Evolutionary conservation across 1,284 basidiomycete species (phyloP).

Genomic region (Gymnopus androsaceus): DNA sequence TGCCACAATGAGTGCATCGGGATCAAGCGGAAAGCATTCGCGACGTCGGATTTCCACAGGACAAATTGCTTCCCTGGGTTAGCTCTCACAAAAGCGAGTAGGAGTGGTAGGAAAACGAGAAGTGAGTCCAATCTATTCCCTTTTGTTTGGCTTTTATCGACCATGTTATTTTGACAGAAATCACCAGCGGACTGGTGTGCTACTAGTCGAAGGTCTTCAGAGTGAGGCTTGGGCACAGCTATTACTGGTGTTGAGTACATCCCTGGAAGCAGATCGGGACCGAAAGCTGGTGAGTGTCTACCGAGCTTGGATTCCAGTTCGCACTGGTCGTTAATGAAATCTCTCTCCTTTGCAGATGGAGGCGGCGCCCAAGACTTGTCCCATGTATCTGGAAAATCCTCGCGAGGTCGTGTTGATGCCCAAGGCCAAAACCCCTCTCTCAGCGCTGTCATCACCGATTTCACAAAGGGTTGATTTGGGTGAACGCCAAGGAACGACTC

Average conservation of each 20-base stretch:
- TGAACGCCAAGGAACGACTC: slow-evolving; percentile 24
- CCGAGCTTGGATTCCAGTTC: slow-evolving; percentile 30
- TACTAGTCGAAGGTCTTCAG: slow-evolving; percentile 35
- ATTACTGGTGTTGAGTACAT: too few species aligned
- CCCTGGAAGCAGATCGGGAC: slow-evolving; percentile 34
- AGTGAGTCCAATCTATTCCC: slow-evolving; percentile 16
- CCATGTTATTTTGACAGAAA: slow-evolving; percentile 35
- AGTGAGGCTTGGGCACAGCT: slow-evolving; percentile 38
- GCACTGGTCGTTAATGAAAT: slow-evolving; percentile 29
- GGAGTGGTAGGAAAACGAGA: slow-evolving; percentile 11
- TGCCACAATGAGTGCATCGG: slow-evolving; percentile 46
- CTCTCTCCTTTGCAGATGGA: not conserved
- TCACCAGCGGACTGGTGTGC: slow-evolving; percentile 37
- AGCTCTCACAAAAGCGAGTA: slow-evolving; percentile 7
- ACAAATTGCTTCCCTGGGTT: slow-evolving; percentile 13
- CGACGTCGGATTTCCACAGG: slow-evolving; percentile 31
- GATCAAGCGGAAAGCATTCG: slow-evolving; percentile 35
- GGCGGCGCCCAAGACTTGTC: slow-evolving; percentile 22
- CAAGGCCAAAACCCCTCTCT: slow-evolving; percentile 41
- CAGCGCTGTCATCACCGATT: slow-evolving; percentile 30
- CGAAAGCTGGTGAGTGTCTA: slow-evolving; percentile 36
- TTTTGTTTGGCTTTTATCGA: slow-evolving; percentile 21
- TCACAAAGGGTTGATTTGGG: slow-evolving; percentile 33
- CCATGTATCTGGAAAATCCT: slow-evolving; percentile 14
- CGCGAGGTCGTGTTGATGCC: slow-evolving; percentile 24